These are phyloP conservation scores for Sergeia podlipaevii DNA, from an alignment of 208 protist species.

Conservation along the genomic window DNA sequence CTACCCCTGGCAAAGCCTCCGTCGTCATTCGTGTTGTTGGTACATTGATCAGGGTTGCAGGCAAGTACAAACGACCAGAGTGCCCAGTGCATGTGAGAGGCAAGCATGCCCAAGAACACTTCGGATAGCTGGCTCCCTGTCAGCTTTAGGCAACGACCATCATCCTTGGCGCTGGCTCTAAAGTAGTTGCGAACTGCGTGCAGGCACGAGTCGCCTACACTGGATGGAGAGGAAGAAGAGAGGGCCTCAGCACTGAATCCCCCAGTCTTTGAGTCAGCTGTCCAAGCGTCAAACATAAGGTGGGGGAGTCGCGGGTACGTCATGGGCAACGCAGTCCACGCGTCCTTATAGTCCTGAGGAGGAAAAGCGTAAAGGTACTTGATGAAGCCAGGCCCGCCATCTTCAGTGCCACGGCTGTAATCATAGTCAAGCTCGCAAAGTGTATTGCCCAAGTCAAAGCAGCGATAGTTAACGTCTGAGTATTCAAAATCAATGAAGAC, in stretches of 20 bases:
- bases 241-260: neutral
- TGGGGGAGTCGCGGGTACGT: conserved; percentile 72
- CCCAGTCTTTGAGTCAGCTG: conserved; percentile 6
- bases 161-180: neutral
- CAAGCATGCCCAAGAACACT: conserved; percentile 76
- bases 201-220: conserved; percentile 29
- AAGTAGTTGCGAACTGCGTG: conserved; percentile 31
- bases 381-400: conserved; percentile 70
- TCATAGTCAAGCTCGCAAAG: conserved; percentile 86
- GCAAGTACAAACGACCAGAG: conserved; percentile 77
- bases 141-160: conserved; percentile 8
- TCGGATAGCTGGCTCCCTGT: conserved; percentile 55
- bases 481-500: conserved; percentile 89
- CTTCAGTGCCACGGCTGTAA: conserved; percentile 68
- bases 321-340: conserved; percentile 48
- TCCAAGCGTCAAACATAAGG: conserved; percentile 66
- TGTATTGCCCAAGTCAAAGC: conserved; percentile 80
- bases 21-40: conserved; percentile 40
- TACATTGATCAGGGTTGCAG: conserved; percentile 47
- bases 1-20: conserved; percentile 64
- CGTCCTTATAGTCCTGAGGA: conserved; percentile 28
- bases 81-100: conserved; percentile 71
- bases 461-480: conserved; percentile 80
- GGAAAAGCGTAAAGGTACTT: conserved; percentile 71
- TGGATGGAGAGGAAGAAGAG: conserved; percentile 11